Conservation (phyloP, 1,284 basidiomycete genomes). For the Phlebopus sp. region DNA sequence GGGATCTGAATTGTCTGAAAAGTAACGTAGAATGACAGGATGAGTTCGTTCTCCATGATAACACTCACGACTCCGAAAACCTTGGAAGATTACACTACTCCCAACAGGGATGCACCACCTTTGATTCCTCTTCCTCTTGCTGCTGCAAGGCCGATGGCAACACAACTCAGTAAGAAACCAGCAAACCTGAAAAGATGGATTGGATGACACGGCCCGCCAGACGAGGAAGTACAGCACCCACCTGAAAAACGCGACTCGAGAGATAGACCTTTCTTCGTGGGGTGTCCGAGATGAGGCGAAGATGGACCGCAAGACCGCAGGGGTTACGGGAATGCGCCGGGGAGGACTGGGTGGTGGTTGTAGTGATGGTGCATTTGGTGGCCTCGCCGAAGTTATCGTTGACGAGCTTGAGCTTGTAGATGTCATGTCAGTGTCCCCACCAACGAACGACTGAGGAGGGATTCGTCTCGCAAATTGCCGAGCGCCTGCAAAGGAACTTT, state of each 20-base stretch:
- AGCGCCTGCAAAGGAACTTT: neutral
- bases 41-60: too few relatives aligned
- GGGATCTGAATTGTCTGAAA: too few relatives aligned
- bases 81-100: constrained; percentile 52
- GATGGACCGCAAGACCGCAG: constrained; percentile 73
- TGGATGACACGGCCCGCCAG: neutral
- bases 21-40: too few relatives aligned
- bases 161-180: constrained; percentile 75
- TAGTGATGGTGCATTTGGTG: constrained; percentile 38
- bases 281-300: constrained; percentile 79
- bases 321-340: constrained; percentile 74
- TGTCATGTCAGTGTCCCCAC: constrained; percentile 30
- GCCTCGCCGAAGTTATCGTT: constrained; percentile 46
- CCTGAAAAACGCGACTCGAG: constrained; percentile 82
- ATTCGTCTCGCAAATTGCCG: constrained; percentile 26
- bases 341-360: constrained; percentile 27
- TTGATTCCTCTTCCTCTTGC: constrained; percentile 65
- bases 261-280: constrained; percentile 75
- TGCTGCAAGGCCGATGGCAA: constrained; percentile 71
- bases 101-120: constrained; percentile 58
- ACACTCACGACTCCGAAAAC: neutral
- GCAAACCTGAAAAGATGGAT: constrained; percentile 47
- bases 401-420: constrained; percentile 50
- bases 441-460: too few relatives aligned
- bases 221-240: constrained; percentile 22